A percentile compares a stretch with the other conserved stretches of the same genome.
These are phyloP conservation scores for Cladosporium austrohemisphaericum DNA, from an alignment of 2,329 filamentous ascomycete genomes.

Conservation along the genomic window DNA sequence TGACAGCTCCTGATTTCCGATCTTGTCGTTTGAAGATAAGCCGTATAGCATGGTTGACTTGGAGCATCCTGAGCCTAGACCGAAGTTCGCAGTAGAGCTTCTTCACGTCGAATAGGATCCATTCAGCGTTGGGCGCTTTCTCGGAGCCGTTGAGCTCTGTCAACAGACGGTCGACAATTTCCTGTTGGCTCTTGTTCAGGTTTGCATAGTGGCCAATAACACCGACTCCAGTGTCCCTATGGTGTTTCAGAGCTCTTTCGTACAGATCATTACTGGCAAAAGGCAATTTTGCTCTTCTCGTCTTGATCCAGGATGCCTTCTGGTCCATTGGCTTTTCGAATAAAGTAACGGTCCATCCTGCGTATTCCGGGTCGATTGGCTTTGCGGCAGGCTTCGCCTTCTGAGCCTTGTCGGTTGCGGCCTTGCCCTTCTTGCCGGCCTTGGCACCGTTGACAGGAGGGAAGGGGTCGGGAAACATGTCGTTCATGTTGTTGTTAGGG, in stretches of 20 bases:
- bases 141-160: slow-evolving; percentile 15
- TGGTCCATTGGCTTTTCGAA: neutral
- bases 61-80: neutral
- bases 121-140: slow-evolving; percentile 17
- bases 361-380: neutral
- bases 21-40: slow-evolving; percentile 5
- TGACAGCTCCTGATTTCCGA: too few species aligned
- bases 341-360: neutral
- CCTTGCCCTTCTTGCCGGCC: neutral
- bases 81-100: neutral
- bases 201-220: slow-evolving; percentile 1
- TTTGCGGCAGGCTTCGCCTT: neutral
- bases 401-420: neutral
- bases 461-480: neutral
- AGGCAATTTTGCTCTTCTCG: neutral
- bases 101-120: slow-evolving; percentile 18
- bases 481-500: neutral
- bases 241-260: neutral
- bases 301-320: slow-evolving; percentile 3
- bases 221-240: neutral
- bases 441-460: neutral
- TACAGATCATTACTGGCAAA: slow-evolving; percentile 3
- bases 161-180: slow-evolving; percentile 17
- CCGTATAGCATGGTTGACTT: slow-evolving; percentile 3
- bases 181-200: slow-evolving; percentile 17